These are phyloP conservation scores for Carex parvula DNA, from an alignment of 176 grass and related monocot species.

Conservation along the genomic window DNA sequence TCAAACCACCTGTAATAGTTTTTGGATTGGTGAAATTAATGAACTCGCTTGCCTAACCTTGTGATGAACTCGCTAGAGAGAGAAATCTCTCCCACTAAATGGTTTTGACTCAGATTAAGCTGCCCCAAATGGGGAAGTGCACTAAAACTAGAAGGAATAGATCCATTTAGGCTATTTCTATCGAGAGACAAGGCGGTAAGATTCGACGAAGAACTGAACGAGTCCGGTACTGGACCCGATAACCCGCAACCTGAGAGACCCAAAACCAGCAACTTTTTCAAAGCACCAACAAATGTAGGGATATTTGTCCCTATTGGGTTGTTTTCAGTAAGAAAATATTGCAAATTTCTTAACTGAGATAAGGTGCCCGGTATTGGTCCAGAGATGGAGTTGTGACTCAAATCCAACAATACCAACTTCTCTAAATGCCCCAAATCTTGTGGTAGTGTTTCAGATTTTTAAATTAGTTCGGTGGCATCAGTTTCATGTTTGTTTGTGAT, in stretches of 20 bases:
- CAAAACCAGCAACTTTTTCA: conserved; percentile 64
- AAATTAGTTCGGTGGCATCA: too few relatives aligned
- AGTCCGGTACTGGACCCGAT: conserved; percentile 47
- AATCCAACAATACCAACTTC: conserved; percentile 64
- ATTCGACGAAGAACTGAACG: conserved; percentile 37
- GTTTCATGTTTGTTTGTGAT: too few relatives aligned
- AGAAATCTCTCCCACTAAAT: conserved; percentile 58
- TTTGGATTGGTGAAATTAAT: too few relatives aligned
- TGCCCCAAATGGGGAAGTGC: conserved; percentile 67
- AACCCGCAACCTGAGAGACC: conserved; percentile 64
- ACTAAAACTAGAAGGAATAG: conserved; percentile 49
- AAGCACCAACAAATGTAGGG: conserved; percentile 45
- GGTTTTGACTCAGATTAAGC: conserved; percentile 88
- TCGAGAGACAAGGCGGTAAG: conserved; percentile 67
- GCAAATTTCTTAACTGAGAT: conserved; percentile 37
- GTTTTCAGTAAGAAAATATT: conserved; percentile 71
- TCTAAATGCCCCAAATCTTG: conserved; percentile 41
- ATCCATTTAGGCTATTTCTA: conserved; percentile 65
- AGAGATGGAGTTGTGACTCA: conserved; percentile 53
- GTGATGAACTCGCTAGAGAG: conserved; percentile 65
- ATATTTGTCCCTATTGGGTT: conserved; percentile 66
- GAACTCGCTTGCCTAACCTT: conserved; percentile 54
- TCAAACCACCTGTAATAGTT: too few relatives aligned
- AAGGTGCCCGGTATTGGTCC: conserved; percentile 54
- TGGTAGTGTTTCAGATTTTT: too few relatives aligned